phyloP scores from a whole-genome alignment of 345 rosid genomes.

The Eucalyptus albens region DNA sequence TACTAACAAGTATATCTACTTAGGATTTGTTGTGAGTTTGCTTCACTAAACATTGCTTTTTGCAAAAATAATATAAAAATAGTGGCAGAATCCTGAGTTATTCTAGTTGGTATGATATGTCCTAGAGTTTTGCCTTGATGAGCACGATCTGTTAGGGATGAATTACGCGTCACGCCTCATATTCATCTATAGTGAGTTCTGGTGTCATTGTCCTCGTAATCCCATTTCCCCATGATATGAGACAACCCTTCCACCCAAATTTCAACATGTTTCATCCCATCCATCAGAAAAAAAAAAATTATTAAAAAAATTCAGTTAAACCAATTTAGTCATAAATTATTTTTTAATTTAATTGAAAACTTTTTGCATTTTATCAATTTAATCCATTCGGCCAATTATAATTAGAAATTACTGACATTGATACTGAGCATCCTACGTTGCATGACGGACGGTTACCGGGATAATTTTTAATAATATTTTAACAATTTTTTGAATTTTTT shows the following conservation, averaged over 20 bases:
- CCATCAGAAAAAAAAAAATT: neutral
- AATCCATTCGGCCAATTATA: no score
- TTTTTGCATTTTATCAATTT: no score
- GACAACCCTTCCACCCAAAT: neutral
- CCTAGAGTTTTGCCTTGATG: neutral
- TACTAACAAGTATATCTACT: neutral
- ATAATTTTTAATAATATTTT: no score
- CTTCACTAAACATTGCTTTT: neutral
- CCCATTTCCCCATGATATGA: neutral
- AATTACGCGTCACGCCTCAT: neutral
- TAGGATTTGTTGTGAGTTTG: neutral
- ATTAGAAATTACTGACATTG: no score
- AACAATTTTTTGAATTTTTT: no score
- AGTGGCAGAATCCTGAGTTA: neutral
- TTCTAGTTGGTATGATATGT: neutral
- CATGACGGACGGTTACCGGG: rapidly evolving
- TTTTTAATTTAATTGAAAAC: rapidly evolving
- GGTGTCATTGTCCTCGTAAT: neutral
- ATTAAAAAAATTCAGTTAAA: rapidly evolving
- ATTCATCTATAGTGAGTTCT: neutral
- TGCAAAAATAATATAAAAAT: neutral
- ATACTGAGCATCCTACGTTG: rapidly evolving
- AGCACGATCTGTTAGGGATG: neutral
- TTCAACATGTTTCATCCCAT: neutral
- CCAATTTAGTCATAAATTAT: no score